A percentile compares a stretch with the other conserved stretches of the same genome.
Evolutionary conservation across 1,284 basidiomycete genomes (phyloP).

Genomic region (Moesziomyces parantarcticus): DNA sequence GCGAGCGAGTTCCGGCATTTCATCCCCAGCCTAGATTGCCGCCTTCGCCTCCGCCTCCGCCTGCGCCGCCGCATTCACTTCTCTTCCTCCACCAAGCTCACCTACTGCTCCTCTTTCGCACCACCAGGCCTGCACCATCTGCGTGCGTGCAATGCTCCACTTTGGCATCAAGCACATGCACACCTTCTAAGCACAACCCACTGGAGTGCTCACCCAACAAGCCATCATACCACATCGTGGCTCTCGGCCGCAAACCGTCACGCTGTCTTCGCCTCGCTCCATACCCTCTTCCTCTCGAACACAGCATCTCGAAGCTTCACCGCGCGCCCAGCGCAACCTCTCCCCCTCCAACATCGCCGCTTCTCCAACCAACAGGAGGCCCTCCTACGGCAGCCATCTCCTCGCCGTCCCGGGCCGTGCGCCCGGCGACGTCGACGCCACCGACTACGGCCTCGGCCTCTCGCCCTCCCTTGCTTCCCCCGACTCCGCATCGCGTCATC

Average conservation of each 20-base stretch:
- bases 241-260: slow-evolving; percentile 14
- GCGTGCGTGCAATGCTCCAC: neutral
- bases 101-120: neutral
- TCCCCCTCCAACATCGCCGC: slow-evolving; percentile 15
- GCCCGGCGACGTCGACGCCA: slow-evolving; percentile 12
- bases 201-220: neutral
- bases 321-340: slow-evolving; percentile 28
- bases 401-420: slow-evolving; percentile 29
- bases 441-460: slow-evolving; percentile 6
- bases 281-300: slow-evolving; percentile 34
- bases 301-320: slow-evolving; percentile 16
- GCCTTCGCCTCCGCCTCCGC: too few species aligned
- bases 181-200: neutral
- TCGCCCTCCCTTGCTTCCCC: slow-evolving; percentile 12
- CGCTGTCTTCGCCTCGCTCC: slow-evolving; percentile 39
- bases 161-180: neutral
- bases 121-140: too few species aligned
- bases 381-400: slow-evolving; percentile 20
- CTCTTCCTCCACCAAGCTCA: too few species aligned
- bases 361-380: slow-evolving; percentile 10
- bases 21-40: too few species aligned
- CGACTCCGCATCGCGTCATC: slow-evolving; percentile 12
- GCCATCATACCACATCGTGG: neutral
- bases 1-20: too few species aligned
- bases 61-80: neutral